Conservation (phyloP, 331 rosid species). For the Pyracantha coccinea region DNA sequence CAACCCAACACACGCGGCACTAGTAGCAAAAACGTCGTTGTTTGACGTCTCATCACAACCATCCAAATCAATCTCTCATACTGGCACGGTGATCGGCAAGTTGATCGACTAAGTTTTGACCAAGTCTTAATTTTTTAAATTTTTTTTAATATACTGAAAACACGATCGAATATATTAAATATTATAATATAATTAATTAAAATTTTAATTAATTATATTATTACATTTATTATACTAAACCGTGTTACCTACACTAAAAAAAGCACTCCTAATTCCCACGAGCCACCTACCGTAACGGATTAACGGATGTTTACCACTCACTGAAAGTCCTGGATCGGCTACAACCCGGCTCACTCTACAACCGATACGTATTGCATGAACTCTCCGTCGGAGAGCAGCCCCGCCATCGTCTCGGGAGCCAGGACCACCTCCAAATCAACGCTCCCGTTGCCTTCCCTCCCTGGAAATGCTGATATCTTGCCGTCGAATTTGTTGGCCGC, state of each 20-base stretch:
- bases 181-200: too few species aligned
- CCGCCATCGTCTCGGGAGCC: conserved; percentile 72
- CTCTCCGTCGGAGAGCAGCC: conserved; percentile 51
- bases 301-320: background rate
- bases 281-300: background rate
- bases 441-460: conserved; percentile 70
- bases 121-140: background rate
- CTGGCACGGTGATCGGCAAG: too few species aligned
- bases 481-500: conserved; percentile 88
- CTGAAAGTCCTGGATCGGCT: background rate
- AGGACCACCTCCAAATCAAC: conserved; percentile 85
- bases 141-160: too few species aligned
- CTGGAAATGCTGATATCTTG: conserved; percentile 90
- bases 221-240: too few species aligned
- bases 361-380: conserved; percentile 68
- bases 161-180: too few species aligned
- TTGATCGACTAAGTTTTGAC: conserved; percentile 4
- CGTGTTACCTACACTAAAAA: too few species aligned
- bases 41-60: conserved; percentile 1
- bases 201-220: too few species aligned
- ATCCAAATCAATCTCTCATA: background rate
- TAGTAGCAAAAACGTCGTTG: conserved; percentile 10
- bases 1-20: background rate
- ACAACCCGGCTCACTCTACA: background rate
- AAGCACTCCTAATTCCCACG: background rate